Percentiles rank a stretch among this genome's conserved stretches.
phyloP scores from a whole-genome alignment of 257 asterid genomes.

The Nicotiana knightiana region DNA sequence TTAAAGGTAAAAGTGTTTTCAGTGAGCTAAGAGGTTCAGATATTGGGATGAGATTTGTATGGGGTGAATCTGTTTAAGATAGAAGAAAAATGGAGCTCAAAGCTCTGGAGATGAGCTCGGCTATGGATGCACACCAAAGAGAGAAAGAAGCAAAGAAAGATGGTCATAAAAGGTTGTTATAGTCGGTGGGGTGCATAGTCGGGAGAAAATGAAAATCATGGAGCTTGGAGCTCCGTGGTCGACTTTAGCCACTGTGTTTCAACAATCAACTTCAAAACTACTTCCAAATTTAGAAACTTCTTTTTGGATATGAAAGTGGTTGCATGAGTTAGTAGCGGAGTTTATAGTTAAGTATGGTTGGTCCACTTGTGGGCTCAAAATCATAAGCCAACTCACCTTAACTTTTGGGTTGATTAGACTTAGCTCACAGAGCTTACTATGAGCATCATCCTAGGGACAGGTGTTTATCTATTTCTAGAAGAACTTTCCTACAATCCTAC shows the following conservation, averaged over 20 bases:
- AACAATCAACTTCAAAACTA: background rate
- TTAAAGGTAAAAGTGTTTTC: background rate
- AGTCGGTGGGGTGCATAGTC: background rate
- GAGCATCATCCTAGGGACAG: background rate
- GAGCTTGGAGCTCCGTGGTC: background rate
- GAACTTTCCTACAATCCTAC: background rate
- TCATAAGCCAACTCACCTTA: background rate
- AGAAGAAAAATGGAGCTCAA: background rate
- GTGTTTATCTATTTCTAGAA: background rate
- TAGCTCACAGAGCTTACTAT: background rate
- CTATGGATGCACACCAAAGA: background rate
- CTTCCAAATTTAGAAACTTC: background rate
- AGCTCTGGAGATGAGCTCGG: background rate
- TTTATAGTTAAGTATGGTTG: background rate
- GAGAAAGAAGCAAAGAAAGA: background rate
- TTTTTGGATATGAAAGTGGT: background rate
- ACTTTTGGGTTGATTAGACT: background rate
- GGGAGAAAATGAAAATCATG: background rate
- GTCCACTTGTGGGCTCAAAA: background rate
- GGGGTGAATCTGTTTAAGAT: background rate
- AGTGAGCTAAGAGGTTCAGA: background rate
- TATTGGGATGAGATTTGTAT: background rate
- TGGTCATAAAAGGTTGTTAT: background rate
- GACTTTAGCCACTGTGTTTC: background rate
- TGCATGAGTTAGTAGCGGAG: background rate